Base-by-base conservation (phyloP, 805 yeast genomes). In the Debaryomyces prosopidis region DNA sequence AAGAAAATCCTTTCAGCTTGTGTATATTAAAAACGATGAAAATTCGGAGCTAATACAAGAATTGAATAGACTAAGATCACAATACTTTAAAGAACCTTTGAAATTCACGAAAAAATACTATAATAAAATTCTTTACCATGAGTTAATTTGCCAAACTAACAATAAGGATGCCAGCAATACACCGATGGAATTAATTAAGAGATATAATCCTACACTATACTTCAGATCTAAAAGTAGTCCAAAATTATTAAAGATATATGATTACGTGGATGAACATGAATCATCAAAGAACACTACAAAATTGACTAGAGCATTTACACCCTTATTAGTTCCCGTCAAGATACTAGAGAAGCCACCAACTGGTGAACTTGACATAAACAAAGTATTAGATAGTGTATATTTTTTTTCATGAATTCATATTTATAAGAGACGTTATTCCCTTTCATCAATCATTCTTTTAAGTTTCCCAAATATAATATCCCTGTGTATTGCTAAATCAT, bases 401-500 rank as follows among this genome's bases (percentile, higher is more conserved):
- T 73, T 73, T 48, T 73, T 72, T 46, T 65, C 74, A 12, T 71
- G 53, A 5, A 16, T 31, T 15, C 33, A n/a, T 42, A 40, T 30
- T 36, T 20, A 35, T 27, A 40, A 34, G 42, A 18, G n/a, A 27
- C 12, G 30, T 44, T 31, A 35, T 4, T 39, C 36, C 34, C 54
- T 46, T 46, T 76, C 74, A 30, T 79, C 62, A 14, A 85, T 76
- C 85, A 81, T 76, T 26, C 60, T 65, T 51, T 84, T 80, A 20
- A 85, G 60, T 44, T 68, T 71, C 1, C 81, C 81, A 60, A 84
- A 84, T 4, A 84, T 82, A 39, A 63, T 68, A 54, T 84, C 89
- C 43, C 90, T 63, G 54, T 85, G 84, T 1, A 75, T 71, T 0
- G 89, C 89, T 51, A 82, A 39, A 4, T 80, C 82, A 53, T 82